Conservation (phyloP, 129 eudicot genomes). For the Mikania micrantha region DNA sequence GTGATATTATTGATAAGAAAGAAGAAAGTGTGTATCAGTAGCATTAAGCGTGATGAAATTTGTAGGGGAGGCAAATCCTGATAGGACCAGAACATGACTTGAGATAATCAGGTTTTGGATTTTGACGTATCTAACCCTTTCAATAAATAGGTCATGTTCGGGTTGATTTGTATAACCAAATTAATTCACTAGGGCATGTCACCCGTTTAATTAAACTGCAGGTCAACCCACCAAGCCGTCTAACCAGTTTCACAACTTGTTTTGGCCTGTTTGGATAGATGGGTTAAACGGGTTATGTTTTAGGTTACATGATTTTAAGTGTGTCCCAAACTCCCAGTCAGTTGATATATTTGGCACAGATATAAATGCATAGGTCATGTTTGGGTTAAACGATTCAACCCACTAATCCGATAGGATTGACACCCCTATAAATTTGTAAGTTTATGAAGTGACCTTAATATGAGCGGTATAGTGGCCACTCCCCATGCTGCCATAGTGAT, state of each 20-base stretch:
- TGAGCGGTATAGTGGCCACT: constrained; percentile 96
- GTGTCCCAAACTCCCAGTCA: background rate
- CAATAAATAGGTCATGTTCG: background rate
- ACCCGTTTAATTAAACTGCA: background rate
- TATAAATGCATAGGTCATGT: background rate
- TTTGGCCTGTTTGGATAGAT: background rate
- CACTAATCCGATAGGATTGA: background rate
- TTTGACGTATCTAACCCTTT: background rate
- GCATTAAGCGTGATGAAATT: background rate
- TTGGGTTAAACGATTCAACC: background rate
- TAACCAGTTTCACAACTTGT: background rate
- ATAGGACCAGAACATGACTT: background rate
- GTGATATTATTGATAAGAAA: background rate
- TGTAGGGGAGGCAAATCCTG: background rate
- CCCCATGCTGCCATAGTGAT: constrained; percentile 98
- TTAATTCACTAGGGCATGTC: too few relatives aligned
- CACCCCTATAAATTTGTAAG: background rate
- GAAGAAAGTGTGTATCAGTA: background rate
- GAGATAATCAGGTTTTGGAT: background rate
- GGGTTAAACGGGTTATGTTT: background rate
- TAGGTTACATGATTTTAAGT: background rate
- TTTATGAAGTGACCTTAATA: constrained; percentile 50
- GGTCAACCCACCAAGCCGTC: background rate
- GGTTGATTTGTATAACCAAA: too few relatives aligned
- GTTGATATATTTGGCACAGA: background rate